phyloP scores from a whole-genome alignment of 2,329 filamentous ascomycete genomes.

The Aureobasidium mangrovei region DNA sequence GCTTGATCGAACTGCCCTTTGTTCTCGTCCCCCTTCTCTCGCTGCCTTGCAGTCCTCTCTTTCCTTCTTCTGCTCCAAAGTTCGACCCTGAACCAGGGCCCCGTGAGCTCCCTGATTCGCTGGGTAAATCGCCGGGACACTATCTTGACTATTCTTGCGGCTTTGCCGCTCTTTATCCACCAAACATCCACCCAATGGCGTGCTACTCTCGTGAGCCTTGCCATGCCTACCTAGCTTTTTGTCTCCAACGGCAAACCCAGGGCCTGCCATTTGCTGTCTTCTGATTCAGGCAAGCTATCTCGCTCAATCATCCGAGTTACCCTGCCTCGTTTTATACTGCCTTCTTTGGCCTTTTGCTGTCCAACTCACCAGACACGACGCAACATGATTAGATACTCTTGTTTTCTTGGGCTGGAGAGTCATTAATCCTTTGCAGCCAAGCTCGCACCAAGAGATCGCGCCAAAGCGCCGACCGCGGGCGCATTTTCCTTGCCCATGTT shows the following conservation, averaged over 20 bases:
- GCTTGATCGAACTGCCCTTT: neutral
- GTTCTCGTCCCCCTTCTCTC: neutral
- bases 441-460: no score
- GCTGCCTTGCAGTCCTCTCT: neutral
- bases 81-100: neutral
- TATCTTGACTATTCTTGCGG: neutral
- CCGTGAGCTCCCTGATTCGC: no score
- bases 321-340: neutral
- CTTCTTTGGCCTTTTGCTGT: no score
- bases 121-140: neutral
- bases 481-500: no score
- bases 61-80: neutral
- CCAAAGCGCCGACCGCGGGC: no score
- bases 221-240: neutral
- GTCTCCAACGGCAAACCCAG: neutral
- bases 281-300: conserved; percentile 5
- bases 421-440: no score
- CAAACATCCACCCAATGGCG: neutral
- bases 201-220: neutral
- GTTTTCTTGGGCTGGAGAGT: no score
- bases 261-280: neutral
- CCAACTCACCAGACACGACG: no score
- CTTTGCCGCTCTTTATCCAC: neutral
- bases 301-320: neutral
- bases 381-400: no score